Conservation (phyloP, 257 asterid genomes). For the Apocynum venetum region DNA sequence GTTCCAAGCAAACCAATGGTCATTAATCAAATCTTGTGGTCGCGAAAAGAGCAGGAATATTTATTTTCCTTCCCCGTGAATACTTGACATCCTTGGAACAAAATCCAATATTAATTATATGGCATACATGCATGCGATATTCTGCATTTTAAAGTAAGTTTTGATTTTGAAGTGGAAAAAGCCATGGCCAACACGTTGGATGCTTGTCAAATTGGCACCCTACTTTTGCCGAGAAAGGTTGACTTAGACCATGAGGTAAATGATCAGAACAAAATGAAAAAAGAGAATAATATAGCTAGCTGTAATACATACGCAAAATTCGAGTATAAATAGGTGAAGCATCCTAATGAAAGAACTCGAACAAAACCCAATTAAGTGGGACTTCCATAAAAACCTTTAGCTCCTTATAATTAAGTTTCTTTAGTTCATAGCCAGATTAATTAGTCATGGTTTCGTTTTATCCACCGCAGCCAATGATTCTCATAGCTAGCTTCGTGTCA, state of each 20-base stretch:
- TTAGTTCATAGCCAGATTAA: not conserved
- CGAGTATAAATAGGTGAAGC: constrained; percentile 3
- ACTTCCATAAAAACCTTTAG: too few species aligned
- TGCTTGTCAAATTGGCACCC: not conserved
- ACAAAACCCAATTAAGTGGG: not conserved
- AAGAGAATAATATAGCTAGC: not conserved
- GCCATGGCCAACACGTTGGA: not conserved
- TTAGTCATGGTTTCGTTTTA: constrained; percentile 7
- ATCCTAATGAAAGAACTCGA: not conserved
- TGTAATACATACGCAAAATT: not conserved
- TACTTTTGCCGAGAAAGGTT: not conserved
- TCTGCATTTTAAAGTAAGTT: not conserved
- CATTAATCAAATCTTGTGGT: not conserved
- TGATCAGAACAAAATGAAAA: not conserved
- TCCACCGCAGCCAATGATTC: not conserved
- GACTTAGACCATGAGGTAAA: not conserved
- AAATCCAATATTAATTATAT: not conserved
- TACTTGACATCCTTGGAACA: not conserved
- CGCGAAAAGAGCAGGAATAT: not conserved
- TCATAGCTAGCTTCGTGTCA: not conserved
- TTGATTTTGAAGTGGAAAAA: not conserved
- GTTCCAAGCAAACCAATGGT: not conserved
- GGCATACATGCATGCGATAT: not conserved
- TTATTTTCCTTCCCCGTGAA: not conserved
- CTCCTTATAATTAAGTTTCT: too few species aligned